phyloP scores from a whole-genome alignment of 1,284 basidiomycete genomes.

The Phlebopus sp. region DNA sequence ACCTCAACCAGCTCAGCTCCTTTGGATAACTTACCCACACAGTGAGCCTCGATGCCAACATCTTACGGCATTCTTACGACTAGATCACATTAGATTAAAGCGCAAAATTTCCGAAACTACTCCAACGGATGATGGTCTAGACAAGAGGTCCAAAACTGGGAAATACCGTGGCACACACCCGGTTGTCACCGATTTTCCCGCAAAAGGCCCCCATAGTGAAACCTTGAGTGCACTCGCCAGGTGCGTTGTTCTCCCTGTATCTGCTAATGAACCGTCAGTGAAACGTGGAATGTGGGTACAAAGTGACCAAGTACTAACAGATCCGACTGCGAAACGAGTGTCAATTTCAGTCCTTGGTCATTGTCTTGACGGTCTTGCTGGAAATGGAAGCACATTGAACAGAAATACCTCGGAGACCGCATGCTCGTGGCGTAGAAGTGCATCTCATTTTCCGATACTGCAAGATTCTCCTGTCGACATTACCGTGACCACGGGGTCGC shows the following conservation, averaged over 20 bases:
- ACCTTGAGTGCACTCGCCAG: background rate
- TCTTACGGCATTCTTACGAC: background rate
- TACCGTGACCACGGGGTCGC: background rate
- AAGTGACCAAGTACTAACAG: too few species aligned
- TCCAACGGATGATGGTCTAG: background rate
- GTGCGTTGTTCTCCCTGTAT: slow-evolving; percentile 13
- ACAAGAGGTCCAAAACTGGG: background rate
- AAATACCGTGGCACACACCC: background rate
- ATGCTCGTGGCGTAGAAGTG: slow-evolving; percentile 3
- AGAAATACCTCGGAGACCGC: slow-evolving; percentile 3
- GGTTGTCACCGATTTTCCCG: background rate
- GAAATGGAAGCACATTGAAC: background rate
- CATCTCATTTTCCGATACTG: background rate
- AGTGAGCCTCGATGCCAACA: slow-evolving; percentile 11
- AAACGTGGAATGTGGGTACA: background rate
- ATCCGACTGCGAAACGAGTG: slow-evolving; percentile 11
- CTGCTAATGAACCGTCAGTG: background rate
- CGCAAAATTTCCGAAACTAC: background rate
- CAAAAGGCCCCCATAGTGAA: background rate
- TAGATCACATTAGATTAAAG: slow-evolving; percentile 5
- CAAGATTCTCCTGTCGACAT: background rate
- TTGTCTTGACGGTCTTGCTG: background rate
- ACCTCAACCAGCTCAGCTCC: background rate
- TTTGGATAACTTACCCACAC: background rate
- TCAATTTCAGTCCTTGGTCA: background rate